These are phyloP conservation scores for Cercospora sp. DNA, from an alignment of 2,329 filamentous ascomycete genomes.

Conservation along the genomic window DNA sequence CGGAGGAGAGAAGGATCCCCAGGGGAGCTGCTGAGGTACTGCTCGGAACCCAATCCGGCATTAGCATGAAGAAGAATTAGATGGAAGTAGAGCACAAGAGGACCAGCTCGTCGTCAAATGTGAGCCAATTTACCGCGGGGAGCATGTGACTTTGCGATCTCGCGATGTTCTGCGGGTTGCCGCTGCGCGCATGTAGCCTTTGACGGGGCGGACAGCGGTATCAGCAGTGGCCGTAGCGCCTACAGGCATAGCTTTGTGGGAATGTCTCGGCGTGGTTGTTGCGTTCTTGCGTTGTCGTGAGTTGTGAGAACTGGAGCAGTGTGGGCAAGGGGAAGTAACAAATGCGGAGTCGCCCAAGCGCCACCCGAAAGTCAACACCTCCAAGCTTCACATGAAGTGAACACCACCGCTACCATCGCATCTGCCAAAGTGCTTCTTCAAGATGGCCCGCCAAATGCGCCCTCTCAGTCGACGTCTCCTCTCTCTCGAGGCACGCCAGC, in stretches of 20 bases:
- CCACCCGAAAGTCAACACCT: conserved; percentile 1
- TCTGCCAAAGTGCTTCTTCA: not conserved
- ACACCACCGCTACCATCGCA: not conserved
- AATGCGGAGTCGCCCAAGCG: not conserved
- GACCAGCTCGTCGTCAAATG: not conserved
- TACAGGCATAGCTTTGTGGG: not conserved
- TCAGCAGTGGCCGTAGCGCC: not conserved
- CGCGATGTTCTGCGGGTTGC: not conserved
- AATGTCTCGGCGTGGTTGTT: not conserved
- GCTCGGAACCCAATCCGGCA: not conserved
- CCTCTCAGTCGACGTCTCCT: conserved; percentile 4
- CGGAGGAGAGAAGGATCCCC: not conserved
- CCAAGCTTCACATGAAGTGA: not conserved
- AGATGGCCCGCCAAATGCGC: conserved; percentile 15
- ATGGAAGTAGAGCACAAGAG: not conserved
- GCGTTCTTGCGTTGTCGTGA: not conserved
- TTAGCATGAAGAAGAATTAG: not conserved
- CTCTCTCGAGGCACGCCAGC: not conserved
- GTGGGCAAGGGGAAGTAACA: not conserved
- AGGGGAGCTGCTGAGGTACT: not conserved
- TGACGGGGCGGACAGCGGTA: not conserved
- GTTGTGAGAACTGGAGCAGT: not conserved
- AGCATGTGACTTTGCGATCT: not conserved
- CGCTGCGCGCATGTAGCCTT: not conserved
- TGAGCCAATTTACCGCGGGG: not conserved